Conservation (phyloP, 805 yeast species). For the Danielozyma ontarioensis region DNA sequence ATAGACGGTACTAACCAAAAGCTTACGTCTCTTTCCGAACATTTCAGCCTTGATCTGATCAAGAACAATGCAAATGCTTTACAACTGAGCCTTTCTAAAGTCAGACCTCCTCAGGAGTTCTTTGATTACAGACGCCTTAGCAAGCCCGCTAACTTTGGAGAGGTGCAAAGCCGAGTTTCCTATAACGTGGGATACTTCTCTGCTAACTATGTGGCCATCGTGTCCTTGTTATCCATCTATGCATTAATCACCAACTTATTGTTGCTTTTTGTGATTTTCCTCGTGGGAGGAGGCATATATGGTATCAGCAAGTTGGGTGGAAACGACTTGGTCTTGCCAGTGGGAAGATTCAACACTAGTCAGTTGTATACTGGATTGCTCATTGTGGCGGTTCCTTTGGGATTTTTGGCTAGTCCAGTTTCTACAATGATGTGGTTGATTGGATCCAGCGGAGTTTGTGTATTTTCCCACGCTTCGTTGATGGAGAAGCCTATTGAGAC, state of each 20-base stretch:
- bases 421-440: constrained; percentile 88
- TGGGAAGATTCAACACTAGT: constrained; percentile 66
- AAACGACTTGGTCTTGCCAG: constrained; percentile 71
- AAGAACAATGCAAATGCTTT: constrained; percentile 33
- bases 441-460: constrained; percentile 75
- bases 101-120: constrained; percentile 90
- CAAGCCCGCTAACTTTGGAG: constrained; percentile 86
- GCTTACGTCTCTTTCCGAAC: constrained; percentile 34
- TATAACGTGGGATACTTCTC: constrained; percentile 85
- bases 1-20: constrained; percentile 32
- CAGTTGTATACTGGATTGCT: constrained; percentile 82
- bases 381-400: constrained; percentile 72
- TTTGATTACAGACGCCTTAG: constrained; percentile 86
- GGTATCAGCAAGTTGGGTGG: constrained; percentile 81
- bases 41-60: constrained; percentile 20
- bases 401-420: constrained; percentile 83
- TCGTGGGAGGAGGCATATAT: constrained; percentile 68
- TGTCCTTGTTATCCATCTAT: constrained; percentile 70
- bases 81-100: constrained; percentile 59
- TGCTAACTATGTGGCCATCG: constrained; percentile 76
- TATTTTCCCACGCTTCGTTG: constrained; percentile 81
- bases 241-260: constrained; percentile 83
- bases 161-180: constrained; percentile 80
- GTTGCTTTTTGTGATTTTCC: constrained; percentile 71
- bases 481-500: constrained; percentile 95